Base-by-base conservation (phyloP, 805 yeast genomes). In the Candida chilensis region DNA sequence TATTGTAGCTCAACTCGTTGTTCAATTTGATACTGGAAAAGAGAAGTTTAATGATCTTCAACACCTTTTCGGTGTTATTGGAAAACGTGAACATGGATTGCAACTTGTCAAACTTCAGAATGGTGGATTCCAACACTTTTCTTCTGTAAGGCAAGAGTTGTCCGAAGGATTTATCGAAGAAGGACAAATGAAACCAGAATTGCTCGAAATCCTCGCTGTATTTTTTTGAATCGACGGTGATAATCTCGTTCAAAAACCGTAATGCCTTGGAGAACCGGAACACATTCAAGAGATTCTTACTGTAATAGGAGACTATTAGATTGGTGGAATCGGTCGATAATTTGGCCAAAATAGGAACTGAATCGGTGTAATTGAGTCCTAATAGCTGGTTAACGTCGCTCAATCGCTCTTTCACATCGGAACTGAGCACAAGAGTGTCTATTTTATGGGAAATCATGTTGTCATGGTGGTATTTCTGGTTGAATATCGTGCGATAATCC, bases 31-130 rank as follows among this genome's bases (percentile, higher is more conserved):
- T n/a, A 17, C 9, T 6, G 15, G 5, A 13, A 15, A 13, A n/a
- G 13, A 32, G 28, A 11, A 32, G 12, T 21, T 27, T 24, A 10
- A 20, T 26, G 9, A 33, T 27, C 17, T 26, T 27, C n/a, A 33
- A 17, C 11, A 33, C 33, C 3, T 20, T 27, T 9, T 12, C 16
- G 3, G 36, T 30, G 19, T 26, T 27, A 10, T 14, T 29, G 5
- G 10, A n/a, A 5, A 8, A 13, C 19, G 24, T 24, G 24, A 27
- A 9, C 27, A 24, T 9, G n/a, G 13, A 7, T n/a, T 22, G 14
- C 11, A n/a, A 22, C 7, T 6, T 15, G 7, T 11, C 13, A n/a
- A 8, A 22, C 7, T 22, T 7, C 13, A 6, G 11, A 5, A 22
- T 7, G 7, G 25, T 22, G 11, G 11, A 6, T 5, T 27, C 28